Conservation (phyloP, 2,329 filamentous ascomycete genomes). For the Claviceps sp. region DNA sequence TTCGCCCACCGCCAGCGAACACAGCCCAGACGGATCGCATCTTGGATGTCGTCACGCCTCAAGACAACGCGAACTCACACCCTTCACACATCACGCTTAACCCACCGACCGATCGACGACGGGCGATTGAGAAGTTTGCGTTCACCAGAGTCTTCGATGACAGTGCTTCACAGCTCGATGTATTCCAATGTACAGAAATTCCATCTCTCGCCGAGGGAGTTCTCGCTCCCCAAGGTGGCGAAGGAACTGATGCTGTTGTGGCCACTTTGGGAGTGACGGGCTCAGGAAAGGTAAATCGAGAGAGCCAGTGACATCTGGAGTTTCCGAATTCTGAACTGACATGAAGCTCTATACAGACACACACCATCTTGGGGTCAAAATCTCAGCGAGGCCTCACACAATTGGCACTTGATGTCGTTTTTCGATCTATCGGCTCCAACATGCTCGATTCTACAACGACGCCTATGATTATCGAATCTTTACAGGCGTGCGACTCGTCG, state of each 20-base stretch:
- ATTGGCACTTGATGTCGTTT: constrained; percentile 79
- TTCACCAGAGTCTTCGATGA: constrained; percentile 94
- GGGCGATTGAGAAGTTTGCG: constrained; percentile 83
- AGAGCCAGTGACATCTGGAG: not conserved
- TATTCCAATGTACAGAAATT: constrained; percentile 72
- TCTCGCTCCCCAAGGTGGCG: constrained; percentile 54
- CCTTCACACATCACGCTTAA: constrained; percentile 64
- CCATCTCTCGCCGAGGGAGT: constrained; percentile 68
- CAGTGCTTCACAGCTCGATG: constrained; percentile 65
- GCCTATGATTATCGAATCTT: constrained; percentile 54
- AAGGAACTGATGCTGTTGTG: constrained; percentile 77
- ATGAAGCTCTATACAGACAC: constrained; percentile 45
- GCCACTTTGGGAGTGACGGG: constrained; percentile 91
- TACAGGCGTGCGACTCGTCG: constrained; percentile 64
- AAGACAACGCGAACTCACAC: constrained; percentile 18
- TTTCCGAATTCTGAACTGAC: not conserved
- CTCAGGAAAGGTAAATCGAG: constrained; percentile 66
- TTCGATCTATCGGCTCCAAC: constrained; percentile 62
- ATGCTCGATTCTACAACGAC: constrained; percentile 50
- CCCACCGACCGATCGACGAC: constrained; percentile 72
- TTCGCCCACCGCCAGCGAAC: constrained; percentile 51
- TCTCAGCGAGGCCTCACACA: constrained; percentile 82
- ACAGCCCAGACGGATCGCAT: constrained; percentile 48
- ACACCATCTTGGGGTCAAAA: constrained; percentile 85
- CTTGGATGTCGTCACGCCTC: constrained; percentile 57